Evolutionary conservation across 495 filamentous ascomycete species (phyloP), one percentile per base, ranked within the genome.

Genomic region (Xanthoparmelia taractica): DNA sequence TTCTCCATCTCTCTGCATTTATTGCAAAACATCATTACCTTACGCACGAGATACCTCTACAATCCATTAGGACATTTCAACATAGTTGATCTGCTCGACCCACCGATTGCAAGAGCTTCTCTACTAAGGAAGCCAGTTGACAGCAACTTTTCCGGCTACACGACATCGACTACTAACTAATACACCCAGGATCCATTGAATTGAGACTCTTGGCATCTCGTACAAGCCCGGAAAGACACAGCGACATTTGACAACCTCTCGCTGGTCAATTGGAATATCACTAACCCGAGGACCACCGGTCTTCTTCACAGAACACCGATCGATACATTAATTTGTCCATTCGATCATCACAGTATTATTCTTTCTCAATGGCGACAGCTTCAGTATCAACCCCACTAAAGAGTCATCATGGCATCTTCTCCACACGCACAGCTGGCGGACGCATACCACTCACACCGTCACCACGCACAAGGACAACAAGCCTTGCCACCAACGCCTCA

Each of bases 361-460:
- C 74, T 67, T 71, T 62, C 75, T 82, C 68, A 71, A 98, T 97
- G 94, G 91, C 94, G 74, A 89, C 90, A 71, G 82, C 85, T 75
- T 82, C 88, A 70, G 87, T 97, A 73, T 88, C 89, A 61, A 98
- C 94, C 62, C 94, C 94, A 47, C 79, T 93, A 73, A 96, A 95
- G 82, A 92, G 87, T 81, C 93, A 96, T 75, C 84, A 88, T 75
- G 90, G 90, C 60, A 82, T 96, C 70, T 97, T 98, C 79, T 93
- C 90, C 63, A 84, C 88, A 67, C 91, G 90, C 74, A 93, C 91
- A 70, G 94, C 91, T 69, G 93, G 92, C 73, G 91, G 92, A 70
- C 90, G 95, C 58, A 91, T 96, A 83, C 92, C 93, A 65, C 77
- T 97, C 69, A 96, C 94, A 1, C 95, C 94, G 17, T 97, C 94